Evolutionary conservation across 805 yeast species (phyloP).

Genomic region (Pichia paraexigua): DNA sequence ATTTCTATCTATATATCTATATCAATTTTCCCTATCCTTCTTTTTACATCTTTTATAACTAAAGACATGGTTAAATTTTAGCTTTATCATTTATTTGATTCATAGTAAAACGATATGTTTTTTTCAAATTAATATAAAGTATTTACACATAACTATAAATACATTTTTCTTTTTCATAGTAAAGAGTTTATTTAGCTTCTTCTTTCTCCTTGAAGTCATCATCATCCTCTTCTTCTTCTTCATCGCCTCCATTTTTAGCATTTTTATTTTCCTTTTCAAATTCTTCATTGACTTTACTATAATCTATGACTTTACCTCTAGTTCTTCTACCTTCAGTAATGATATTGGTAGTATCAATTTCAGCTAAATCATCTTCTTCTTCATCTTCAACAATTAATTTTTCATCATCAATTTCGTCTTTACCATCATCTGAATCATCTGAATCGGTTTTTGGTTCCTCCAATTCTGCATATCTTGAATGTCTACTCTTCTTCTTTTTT

Average conservation of each 20-base stretch:
- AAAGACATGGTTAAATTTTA: background rate
- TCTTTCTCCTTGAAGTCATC: constrained; percentile 41
- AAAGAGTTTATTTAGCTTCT: constrained; percentile 5
- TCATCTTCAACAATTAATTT: constrained; percentile 51
- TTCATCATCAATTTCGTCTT: constrained; percentile 42
- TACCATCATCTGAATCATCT: constrained; percentile 25
- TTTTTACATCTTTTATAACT: background rate
- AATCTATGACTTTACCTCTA: constrained; percentile 82
- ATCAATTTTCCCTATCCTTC: background rate
- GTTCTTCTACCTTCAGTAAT: constrained; percentile 84
- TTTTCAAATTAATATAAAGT: background rate
- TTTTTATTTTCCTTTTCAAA: constrained; percentile 40
- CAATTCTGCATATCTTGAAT: constrained; percentile 17
- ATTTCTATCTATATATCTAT: background rate
- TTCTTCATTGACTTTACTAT: constrained; percentile 69
- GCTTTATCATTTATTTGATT: background rate
- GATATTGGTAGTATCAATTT: constrained; percentile 76
- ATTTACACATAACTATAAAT: background rate
- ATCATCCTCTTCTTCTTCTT: constrained; percentile 35
- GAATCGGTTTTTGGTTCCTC: constrained; percentile 16
- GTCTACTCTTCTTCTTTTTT: constrained; percentile 18
- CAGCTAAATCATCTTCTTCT: constrained; percentile 72
- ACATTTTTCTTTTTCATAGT: background rate
- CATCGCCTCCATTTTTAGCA: constrained; percentile 30
- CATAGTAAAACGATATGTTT: background rate